These are phyloP conservation scores for Pleurotus djamor DNA, from an alignment of 768 basidiomycete species.

Conservation along the genomic window DNA sequence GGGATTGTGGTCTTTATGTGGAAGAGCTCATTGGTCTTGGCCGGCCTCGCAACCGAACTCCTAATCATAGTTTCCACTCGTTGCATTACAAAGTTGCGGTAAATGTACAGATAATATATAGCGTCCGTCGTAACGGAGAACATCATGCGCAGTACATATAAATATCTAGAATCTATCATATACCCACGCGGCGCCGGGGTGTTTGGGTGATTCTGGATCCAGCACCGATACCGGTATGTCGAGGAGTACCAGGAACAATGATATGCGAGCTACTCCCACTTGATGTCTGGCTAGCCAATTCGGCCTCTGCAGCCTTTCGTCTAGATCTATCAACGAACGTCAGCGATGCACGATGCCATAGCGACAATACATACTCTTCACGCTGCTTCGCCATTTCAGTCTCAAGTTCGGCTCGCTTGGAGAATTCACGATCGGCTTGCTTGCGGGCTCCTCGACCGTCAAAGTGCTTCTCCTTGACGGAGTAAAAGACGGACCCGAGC, in stretches of 20 bases:
- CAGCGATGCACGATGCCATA: neutral
- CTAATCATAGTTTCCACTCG: neutral
- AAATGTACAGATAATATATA: neutral
- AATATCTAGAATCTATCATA: conserved; percentile 33
- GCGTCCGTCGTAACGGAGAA: neutral
- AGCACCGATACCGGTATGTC: conserved; percentile 65
- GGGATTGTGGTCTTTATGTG: no score
- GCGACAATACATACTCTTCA: conserved; percentile 54
- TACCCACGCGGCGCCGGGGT: conserved; percentile 69
- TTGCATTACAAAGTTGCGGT: neutral
- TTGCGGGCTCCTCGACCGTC: conserved; percentile 81
- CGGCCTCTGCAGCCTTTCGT: conserved; percentile 61
- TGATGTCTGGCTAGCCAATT: conserved; percentile 49
- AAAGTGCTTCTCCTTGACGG: conserved; percentile 97
- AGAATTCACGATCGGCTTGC: conserved; percentile 87
- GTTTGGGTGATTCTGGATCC: conserved; percentile 69
- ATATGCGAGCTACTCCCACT: conserved; percentile 58
- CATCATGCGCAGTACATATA: neutral
- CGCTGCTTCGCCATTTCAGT: conserved; percentile 85
- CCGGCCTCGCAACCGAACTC: neutral
- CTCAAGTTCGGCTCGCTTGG: conserved; percentile 87
- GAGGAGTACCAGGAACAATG: conserved; percentile 79
- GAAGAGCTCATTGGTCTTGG: neutral
- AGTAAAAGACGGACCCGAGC: conserved; percentile 95
- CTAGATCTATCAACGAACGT: conserved; percentile 43